phyloP scores from a whole-genome alignment of 2,329 filamentous ascomycete species.

The Pseudonectria buxi region DNA sequence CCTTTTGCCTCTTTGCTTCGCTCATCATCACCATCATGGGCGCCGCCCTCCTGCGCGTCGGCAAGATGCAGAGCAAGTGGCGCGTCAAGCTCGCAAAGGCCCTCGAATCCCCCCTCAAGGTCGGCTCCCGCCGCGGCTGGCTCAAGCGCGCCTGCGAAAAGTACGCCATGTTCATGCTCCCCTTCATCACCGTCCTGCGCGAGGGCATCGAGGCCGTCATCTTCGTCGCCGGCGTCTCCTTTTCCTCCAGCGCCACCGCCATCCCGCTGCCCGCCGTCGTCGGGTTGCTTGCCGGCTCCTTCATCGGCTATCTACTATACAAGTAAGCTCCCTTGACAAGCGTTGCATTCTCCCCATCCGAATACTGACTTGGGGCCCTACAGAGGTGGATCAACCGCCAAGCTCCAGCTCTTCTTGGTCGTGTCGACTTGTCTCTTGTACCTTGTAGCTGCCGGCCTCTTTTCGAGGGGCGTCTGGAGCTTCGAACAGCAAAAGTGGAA shows the following conservation, averaged over 20 bases:
- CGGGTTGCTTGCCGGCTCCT: constrained; percentile 59
- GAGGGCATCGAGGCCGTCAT: constrained; percentile 83
- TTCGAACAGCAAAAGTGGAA: constrained; percentile 67
- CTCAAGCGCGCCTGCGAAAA: constrained; percentile 64
- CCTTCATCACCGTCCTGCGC: constrained; percentile 80
- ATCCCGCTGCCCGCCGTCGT: constrained; percentile 72
- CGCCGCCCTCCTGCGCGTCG: constrained; percentile 70
- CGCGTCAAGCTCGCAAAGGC: constrained; percentile 70
- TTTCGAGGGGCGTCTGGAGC: constrained; percentile 69
- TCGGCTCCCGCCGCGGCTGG: constrained; percentile 36
- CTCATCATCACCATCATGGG: constrained; percentile 80
- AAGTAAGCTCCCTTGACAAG: constrained; percentile 45
- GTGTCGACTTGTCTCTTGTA: constrained; percentile 77
- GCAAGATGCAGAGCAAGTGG: constrained; percentile 84
- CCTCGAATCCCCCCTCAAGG: constrained; percentile 46
- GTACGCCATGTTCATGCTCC: constrained; percentile 80
- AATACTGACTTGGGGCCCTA: constrained; percentile 1
- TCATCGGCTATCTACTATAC: constrained; percentile 71
- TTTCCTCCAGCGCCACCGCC: constrained; percentile 65
- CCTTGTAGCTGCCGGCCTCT: constrained; percentile 74
- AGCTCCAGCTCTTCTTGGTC: constrained; percentile 68
- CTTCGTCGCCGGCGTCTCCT: constrained; percentile 77
- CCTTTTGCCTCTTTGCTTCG: constrained; percentile 67
- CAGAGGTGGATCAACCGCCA: constrained; percentile 37
- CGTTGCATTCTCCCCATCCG: too few relatives aligned